Evolutionary conservation across 441 rosid species (phyloP).

Genomic region (Erodium chrysanthum): DNA sequence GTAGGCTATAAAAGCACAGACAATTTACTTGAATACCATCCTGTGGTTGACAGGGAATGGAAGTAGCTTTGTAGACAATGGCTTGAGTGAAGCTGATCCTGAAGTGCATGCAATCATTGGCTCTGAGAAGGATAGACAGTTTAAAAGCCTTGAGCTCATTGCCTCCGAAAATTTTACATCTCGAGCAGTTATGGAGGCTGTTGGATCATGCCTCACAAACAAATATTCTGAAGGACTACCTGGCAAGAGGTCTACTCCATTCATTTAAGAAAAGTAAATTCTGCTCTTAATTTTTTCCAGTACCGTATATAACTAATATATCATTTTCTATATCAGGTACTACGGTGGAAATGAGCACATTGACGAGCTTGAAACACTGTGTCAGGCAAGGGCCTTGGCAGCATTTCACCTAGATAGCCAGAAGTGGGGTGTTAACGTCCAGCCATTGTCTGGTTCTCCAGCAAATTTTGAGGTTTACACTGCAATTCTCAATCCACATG

Average conservation of each 20-base stretch:
- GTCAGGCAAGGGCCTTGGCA: constrained; percentile 70
- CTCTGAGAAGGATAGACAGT: constrained; percentile 77
- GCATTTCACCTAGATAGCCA: constrained; percentile 60
- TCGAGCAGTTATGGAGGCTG: constrained; percentile 87
- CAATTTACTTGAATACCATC: not conserved
- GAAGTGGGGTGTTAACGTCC: constrained; percentile 89
- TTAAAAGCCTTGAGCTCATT: constrained; percentile 74
- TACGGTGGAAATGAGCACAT: constrained; percentile 86
- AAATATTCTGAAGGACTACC: constrained; percentile 92
- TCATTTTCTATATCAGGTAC: constrained; percentile 34
- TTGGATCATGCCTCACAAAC: constrained; percentile 87
- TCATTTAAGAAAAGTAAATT: not conserved
- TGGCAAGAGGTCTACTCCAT: constrained; percentile 59
- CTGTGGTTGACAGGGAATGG: constrained; percentile 28
- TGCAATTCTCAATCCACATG: constrained; percentile 71
- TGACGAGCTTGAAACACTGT: constrained; percentile 77
- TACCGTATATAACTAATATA: constrained; percentile 5
- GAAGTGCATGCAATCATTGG: constrained; percentile 49
- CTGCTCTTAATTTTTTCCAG: not conserved
- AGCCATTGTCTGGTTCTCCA: constrained; percentile 91
- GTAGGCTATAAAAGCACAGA: not conserved
- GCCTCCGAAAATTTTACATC: constrained; percentile 84
- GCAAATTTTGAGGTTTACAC: constrained; percentile 90
- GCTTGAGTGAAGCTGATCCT: constrained; percentile 61
- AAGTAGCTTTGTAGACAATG: constrained; percentile 40